These are phyloP conservation scores for Penicillium waksmanii DNA, from an alignment of 495 filamentous ascomycete species.

Conservation along the genomic window DNA sequence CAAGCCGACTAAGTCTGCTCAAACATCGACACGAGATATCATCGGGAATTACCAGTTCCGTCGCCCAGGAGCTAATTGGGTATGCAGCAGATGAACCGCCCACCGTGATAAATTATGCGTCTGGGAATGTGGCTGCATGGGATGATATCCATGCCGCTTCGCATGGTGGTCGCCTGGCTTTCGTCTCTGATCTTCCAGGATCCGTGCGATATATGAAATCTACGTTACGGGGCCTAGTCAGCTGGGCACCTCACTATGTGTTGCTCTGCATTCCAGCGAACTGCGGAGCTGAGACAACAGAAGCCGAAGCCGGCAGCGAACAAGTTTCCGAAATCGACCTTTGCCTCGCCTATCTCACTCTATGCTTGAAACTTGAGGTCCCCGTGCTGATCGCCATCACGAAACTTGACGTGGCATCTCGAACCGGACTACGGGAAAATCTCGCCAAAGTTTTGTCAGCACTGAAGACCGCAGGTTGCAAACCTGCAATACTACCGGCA, in stretches of 20 bases:
- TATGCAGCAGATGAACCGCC: conserved; percentile 53
- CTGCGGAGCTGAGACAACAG: conserved; percentile 55
- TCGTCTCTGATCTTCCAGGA: conserved; percentile 89
- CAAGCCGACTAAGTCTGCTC: conserved; percentile 80
- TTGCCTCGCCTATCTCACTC: conserved; percentile 78
- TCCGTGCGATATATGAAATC: conserved; percentile 87
- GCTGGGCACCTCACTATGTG: conserved; percentile 96
- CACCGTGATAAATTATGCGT: conserved; percentile 80
- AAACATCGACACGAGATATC: conserved; percentile 94
- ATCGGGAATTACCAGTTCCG: conserved; percentile 89
- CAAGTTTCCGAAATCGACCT: conserved; percentile 64
- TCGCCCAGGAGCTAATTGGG: conserved; percentile 90
- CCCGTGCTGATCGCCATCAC: conserved; percentile 83
- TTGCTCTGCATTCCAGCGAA: conserved; percentile 86
- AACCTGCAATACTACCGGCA: conserved; percentile 66
- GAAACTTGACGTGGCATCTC: conserved; percentile 86
- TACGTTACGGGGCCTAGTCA: conserved; percentile 82
- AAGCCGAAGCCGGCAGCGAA: conserved; percentile 54
- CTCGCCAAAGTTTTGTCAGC: conserved; percentile 74
- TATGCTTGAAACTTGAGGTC: conserved; percentile 78
- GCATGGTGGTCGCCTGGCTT: conserved; percentile 73
- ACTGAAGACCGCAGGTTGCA: conserved; percentile 73
- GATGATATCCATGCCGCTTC: conserved; percentile 86
- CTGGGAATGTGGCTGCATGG: conserved; percentile 88
- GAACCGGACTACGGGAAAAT: conserved; percentile 64